Evolutionary conservation across 73 alveolate genomes (phyloP), one percentile per base, ranked within the genome.

Genomic region (Paramecium caudatum): DNA sequence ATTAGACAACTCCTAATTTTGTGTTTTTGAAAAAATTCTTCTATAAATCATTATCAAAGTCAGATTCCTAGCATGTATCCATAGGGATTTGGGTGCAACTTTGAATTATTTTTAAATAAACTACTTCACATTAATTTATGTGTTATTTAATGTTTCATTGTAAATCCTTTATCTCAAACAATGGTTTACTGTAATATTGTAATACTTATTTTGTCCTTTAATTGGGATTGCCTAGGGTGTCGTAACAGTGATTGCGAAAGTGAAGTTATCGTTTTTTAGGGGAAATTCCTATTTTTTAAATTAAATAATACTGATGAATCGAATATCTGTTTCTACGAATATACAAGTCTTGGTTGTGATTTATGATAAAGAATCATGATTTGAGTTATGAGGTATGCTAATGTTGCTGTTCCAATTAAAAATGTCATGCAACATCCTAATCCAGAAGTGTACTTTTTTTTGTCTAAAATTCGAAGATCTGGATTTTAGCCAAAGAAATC

Each of bases 1-100:
- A 63, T 63, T 30, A 63, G 16, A 63, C 36, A 3, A 32, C 48
- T 27, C 82, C 82, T 47, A 63, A 23, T 63, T 47, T 63, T 8
- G 33, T 63, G 16, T 5, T 63, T 2, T 46, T 30, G 36, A 63
- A 63, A 33, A 30, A 63, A 3, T 63, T 16, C 32, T 12, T 63
- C 16, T 63, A 30, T 63, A 33, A 2, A 8, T 63, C 82, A 2
- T 32, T 30, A 5, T 27, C 16, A 30, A 63, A 63, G 32, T 30
- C 49, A 9, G 46, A 25, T 47, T 30, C 33, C 25, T 25, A 30
- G 32, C 50, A 63, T 30, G 33, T 16, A 10, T 63, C 82, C 3
- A 63, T 30, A 9, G 82, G 82, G 2, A 63, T 6, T 30, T 63
- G 3, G 6, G 50, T 63, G 33, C 50, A 63, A 30, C 82, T 50